phyloP scores from a whole-genome alignment of 306 rosid genomes.

The Lathyrus sativus region DNA sequence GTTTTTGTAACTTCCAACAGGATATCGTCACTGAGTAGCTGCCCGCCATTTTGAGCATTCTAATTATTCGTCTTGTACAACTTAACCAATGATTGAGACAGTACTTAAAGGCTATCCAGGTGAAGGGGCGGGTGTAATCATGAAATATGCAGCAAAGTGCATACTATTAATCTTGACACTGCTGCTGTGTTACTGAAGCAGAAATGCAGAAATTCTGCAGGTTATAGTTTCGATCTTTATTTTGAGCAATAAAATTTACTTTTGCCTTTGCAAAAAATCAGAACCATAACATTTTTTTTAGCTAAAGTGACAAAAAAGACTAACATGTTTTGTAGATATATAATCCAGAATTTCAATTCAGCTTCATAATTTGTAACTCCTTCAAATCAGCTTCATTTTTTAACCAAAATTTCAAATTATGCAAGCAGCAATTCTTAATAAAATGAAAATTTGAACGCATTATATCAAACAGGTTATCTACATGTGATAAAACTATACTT shows the following conservation, averaged over 20 bases:
- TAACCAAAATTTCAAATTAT: constrained; percentile 11
- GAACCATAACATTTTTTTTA: constrained; percentile 1
- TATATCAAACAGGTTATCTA: constrained; percentile 3
- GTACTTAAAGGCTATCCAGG: neutral
- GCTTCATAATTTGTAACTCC: constrained; percentile 15
- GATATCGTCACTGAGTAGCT: neutral
- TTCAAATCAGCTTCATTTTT: constrained; percentile 25
- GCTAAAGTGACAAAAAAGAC: constrained; percentile 13
- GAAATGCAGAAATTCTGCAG: neutral
- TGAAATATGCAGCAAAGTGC: neutral
- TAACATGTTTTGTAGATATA: constrained; percentile 7
- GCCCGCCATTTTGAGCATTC: constrained; percentile 1
- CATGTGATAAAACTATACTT: neutral
- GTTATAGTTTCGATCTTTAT: neutral
- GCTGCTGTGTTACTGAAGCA: neutral
- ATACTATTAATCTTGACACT: neutral
- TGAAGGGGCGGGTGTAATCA: neutral
- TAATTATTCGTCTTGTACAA: constrained; percentile 3
- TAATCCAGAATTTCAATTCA: neutral
- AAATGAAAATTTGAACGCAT: neutral
- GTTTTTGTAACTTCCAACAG: constrained; percentile 14
- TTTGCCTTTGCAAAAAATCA: neutral
- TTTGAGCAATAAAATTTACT: neutral
- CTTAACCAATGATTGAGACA: neutral
- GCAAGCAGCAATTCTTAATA: constrained; percentile 16